phyloP scores from a whole-genome alignment of 768 basidiomycete species.

The Lactarius vividus region DNA sequence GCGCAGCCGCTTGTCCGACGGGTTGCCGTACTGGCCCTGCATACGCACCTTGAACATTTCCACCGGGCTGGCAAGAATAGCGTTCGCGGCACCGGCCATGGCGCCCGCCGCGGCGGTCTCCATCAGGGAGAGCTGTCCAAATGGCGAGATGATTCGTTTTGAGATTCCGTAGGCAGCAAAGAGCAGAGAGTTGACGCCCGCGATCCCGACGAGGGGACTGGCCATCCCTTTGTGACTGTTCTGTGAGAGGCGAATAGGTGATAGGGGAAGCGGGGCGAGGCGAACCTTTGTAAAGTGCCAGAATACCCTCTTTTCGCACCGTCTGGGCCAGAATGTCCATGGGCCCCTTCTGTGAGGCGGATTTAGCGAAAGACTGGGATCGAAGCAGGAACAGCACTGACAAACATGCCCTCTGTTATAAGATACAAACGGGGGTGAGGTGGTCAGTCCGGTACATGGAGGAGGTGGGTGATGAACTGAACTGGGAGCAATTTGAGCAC shows the following conservation, averaged over 20 bases:
- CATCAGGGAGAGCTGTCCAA: conserved; percentile 72
- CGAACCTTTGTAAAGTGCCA: conserved; percentile 92
- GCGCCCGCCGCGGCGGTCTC: conserved; percentile 84
- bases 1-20: conserved; percentile 73
- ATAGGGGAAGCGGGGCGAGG: neutral
- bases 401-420: conserved; percentile 78
- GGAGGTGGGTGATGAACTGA: conserved; percentile 31
- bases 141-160: conserved; percentile 83
- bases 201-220: conserved; percentile 87
- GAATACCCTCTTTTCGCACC: conserved; percentile 79
- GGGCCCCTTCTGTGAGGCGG: conserved; percentile 70
- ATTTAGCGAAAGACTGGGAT: neutral
- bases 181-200: conserved; percentile 92
- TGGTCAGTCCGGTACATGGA: conserved; percentile 14
- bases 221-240: conserved; percentile 63
- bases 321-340: conserved; percentile 88
- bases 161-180: conserved; percentile 90
- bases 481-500: conserved; percentile 87
- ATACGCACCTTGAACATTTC: conserved; percentile 99
- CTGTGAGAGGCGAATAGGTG: neutral
- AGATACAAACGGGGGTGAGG: conserved; percentile 1
- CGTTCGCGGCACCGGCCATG: conserved; percentile 90
- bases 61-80: conserved; percentile 89
- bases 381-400: conserved; percentile 41
- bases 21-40: conserved; percentile 91